Base-by-base conservation (phyloP, 2,329 filamentous ascomycete genomes). In the Aspergillus vadensis region DNA sequence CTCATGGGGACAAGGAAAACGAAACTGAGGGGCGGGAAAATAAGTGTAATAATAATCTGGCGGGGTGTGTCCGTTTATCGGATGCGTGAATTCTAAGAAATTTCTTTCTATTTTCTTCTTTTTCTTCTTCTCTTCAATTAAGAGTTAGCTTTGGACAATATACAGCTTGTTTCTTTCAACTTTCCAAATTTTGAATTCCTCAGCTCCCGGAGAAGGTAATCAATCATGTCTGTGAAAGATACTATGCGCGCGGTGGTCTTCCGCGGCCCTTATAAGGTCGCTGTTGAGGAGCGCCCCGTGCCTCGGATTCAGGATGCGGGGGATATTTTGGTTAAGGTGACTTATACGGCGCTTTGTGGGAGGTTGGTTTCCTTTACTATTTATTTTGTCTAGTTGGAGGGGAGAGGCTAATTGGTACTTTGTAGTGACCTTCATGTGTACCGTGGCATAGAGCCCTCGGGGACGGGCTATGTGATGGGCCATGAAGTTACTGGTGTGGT, bases 171-270 rank as follows among this genome's bases (percentile, higher is more conserved):
- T 25, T 25, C 23, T 25, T 25, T 6, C 7, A 5, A 5, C 7
- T 25, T 12, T 30, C 27, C 10, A 30, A 12, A 5, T 12, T 5
- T 27, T 30, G 27, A 9, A 30, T 10, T 4, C 12, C 12, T 6
- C 32, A 14, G 32, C 30, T 10, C 30, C 4, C 10, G 30, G 12
- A 36, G 32, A 14, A 36, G 10, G 5, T 14, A 36, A 14, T 36
- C 5, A 3, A 30, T 30, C 8, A 50, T 30, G 47, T 30, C 23
- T 12, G 25, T 74, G 60, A 91, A 85, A 0, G 12, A n/a, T 12
- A 55, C 23, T 14, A 97, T 97, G 93, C 90, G 91, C 76, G 92
- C 92, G 30, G 91, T 97, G 30, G 85, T 97, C 57, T 96, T 97
- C 79, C 88, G 94, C 63, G 91, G 89, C 2, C 89, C 90, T 4